Percentiles rank a stretch among this genome's conserved stretches.
These are phyloP conservation scores for Fallopia convolvulus DNA, from an alignment of 148 eudicot species.

Conservation along the genomic window DNA sequence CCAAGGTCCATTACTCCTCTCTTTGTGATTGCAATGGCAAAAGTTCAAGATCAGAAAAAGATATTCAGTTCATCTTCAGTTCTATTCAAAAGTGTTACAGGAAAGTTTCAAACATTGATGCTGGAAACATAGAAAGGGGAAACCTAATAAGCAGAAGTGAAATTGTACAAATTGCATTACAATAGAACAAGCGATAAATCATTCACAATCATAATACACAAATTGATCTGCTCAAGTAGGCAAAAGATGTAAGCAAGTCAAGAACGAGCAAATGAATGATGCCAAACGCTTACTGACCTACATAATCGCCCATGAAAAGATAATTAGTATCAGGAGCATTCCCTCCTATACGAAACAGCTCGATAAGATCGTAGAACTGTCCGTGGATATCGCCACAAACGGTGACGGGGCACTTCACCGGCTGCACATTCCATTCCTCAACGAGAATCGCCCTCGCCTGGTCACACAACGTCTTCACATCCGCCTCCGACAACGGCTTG, in stretches of 20 bases:
- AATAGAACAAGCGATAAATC: neutral
- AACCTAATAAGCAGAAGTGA: neutral
- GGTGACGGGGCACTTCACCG: constrained; percentile 46
- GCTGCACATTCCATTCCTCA: constrained; percentile 47
- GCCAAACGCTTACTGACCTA: constrained; percentile 25
- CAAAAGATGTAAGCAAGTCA: neutral
- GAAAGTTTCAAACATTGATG: neutral
- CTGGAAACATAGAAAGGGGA: neutral
- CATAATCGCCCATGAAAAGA: constrained; percentile 50
- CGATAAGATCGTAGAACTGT: constrained; percentile 42
- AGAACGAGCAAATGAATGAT: neutral
- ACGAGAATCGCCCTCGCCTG: constrained; percentile 37
- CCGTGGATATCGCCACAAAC: constrained; percentile 48
- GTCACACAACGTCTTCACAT: constrained; percentile 37
- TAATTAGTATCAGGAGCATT: constrained; percentile 43
- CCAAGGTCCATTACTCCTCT: neutral
- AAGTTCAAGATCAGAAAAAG: neutral
- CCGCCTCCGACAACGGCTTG: constrained; percentile 38
- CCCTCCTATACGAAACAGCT: constrained; percentile 41
- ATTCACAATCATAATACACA: neutral
- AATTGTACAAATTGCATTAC: neutral
- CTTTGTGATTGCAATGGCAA: neutral
- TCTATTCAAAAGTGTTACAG: neutral
- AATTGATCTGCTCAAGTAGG: neutral
- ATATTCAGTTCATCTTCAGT: neutral